Conservation (phyloP, 106 monocot species). For the Acanthochlamys bracteata region DNA sequence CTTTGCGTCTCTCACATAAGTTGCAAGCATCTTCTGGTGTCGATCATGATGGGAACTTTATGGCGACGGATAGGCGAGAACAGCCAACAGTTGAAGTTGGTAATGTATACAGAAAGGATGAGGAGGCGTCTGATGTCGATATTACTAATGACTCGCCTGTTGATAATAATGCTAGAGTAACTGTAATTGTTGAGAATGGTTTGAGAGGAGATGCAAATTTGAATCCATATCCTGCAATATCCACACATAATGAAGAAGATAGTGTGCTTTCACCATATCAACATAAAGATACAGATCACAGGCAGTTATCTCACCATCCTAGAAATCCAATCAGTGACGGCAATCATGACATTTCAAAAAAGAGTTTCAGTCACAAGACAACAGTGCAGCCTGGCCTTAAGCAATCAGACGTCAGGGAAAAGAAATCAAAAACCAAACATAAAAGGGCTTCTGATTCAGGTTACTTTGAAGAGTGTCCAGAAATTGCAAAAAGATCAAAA, state of each 20-base stretch:
- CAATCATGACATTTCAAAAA: slow-evolving; percentile 5
- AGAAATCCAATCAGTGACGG: slow-evolving; percentile 7
- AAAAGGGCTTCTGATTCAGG: slow-evolving; percentile 28
- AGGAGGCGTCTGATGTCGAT: slow-evolving; percentile 15
- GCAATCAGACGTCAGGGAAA: slow-evolving; percentile 14
- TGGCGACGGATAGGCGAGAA: slow-evolving; percentile 15
- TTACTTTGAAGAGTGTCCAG: slow-evolving; percentile 23
- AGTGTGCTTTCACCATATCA: slow-evolving; percentile 9
- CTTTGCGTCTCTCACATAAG: slow-evolving; percentile 19
- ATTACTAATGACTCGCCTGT: slow-evolving; percentile 9
- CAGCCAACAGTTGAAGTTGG: slow-evolving; percentile 20
- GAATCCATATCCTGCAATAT: background rate
- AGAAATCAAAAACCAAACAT: slow-evolving; percentile 20
- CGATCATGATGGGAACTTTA: slow-evolving; percentile 22
- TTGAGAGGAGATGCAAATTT: slow-evolving; percentile 1
- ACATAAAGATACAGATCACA: slow-evolving; percentile 8
- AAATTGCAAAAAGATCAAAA: slow-evolving; percentile 37
- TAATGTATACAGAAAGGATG: slow-evolving; percentile 28
- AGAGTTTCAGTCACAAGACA: slow-evolving; percentile 15
- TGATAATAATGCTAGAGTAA: slow-evolving; percentile 6
- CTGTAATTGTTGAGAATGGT: slow-evolving; percentile 19
- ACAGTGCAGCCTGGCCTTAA: slow-evolving; percentile 8
- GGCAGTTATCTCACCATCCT: background rate
- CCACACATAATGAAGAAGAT: slow-evolving; percentile 11
- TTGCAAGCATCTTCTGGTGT: slow-evolving; percentile 8